Evolutionary conservation across 371 early-diverging fungal genomes (phyloP).

Genomic region (Sporodiniella umbellata): DNA sequence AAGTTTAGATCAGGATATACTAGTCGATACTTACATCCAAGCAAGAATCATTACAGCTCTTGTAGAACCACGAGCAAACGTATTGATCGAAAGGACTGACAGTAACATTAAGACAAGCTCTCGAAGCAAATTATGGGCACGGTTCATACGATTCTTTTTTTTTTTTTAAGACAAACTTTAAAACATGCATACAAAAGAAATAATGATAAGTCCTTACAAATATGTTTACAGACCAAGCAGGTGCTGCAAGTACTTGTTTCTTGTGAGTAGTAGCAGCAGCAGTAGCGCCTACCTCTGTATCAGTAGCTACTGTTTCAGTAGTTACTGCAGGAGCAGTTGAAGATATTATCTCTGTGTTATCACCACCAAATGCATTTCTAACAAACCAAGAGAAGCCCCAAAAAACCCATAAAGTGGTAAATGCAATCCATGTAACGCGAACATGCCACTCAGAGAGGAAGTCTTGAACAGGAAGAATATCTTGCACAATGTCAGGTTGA

Average conservation of each 20-base stretch:
- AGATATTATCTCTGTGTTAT: slow-evolving; percentile 4
- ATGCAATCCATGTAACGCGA: slow-evolving; percentile 33
- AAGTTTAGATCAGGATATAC: not conserved
- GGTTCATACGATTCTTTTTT: slow-evolving; percentile 31
- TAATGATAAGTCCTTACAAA: slow-evolving; percentile 2
- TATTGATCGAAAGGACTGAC: slow-evolving; percentile 35
- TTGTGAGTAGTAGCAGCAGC: not conserved
- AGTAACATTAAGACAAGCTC: slow-evolving; percentile 36
- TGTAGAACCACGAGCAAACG: slow-evolving; percentile 41
- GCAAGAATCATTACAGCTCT: slow-evolving; percentile 44
- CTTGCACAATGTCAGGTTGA: slow-evolving; percentile 1
- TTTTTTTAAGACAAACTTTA: too few relatives aligned
- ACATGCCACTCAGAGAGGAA: slow-evolving; percentile 30
- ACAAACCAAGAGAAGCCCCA: slow-evolving; percentile 40
- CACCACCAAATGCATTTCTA: slow-evolving; percentile 30
- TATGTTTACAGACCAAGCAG: slow-evolving; percentile 24
- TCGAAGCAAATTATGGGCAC: slow-evolving; percentile 34
- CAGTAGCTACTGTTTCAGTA: slow-evolving; percentile 4
- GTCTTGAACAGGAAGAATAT: slow-evolving; percentile 1
- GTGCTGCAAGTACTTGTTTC: slow-evolving; percentile 13
- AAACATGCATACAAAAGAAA: too few relatives aligned
- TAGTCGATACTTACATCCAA: slow-evolving; percentile 21
- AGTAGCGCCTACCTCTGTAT: slow-evolving; percentile 10
- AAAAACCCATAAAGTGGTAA: slow-evolving; percentile 31
- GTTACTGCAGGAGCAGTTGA: not conserved